These are phyloP conservation scores for Talaromyces sp. DNA, from an alignment of 2,329 filamentous ascomycete genomes.

Conservation along the genomic window DNA sequence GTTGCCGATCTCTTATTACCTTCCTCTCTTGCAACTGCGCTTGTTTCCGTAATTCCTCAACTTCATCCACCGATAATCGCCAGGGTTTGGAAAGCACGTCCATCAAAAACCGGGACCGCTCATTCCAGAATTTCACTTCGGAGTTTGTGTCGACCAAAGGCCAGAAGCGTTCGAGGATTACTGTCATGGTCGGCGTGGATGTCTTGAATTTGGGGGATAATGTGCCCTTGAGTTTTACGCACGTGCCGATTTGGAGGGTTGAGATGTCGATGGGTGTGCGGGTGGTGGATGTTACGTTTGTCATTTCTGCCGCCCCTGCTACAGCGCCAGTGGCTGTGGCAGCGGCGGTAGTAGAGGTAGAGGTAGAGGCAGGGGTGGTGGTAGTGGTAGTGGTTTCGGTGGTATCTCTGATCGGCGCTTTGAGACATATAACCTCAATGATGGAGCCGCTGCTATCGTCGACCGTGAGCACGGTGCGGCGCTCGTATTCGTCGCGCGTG, in stretches of 20 bases:
- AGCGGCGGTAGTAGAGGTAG: conserved; percentile 32
- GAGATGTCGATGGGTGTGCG: conserved; percentile 47
- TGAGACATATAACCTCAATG: conserved; percentile 55
- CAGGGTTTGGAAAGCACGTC: conserved; percentile 55
- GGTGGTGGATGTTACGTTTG: conserved; percentile 30
- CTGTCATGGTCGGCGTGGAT: conserved; percentile 42
- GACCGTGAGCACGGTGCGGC: conserved; percentile 54
- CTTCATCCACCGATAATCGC: conserved; percentile 48
- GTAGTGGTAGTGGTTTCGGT: conserved; percentile 24
- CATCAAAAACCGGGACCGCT: conserved; percentile 50
- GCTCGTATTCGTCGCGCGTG: conserved; percentile 55
- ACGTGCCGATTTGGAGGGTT: conserved; percentile 49
- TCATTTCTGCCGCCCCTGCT: conserved; percentile 32
- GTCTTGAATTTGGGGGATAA: conserved; percentile 46
- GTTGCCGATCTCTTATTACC: conserved; percentile 38
- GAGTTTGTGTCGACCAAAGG: conserved; percentile 53
- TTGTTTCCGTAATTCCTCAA: conserved; percentile 44
- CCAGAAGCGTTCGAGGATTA: conserved; percentile 55
- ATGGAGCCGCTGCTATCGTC: conserved; percentile 62
- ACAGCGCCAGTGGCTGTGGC: conserved; percentile 19
- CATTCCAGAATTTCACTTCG: conserved; percentile 55
- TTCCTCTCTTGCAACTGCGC: conserved; percentile 41
- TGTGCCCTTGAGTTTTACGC: conserved; percentile 59
- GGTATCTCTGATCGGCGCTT: conserved; percentile 22
- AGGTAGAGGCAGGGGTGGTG: conserved; percentile 31